Evolutionary conservation across 805 yeast genomes (phyloP).

Genomic region (Kodamaea kaohsiungensis): DNA sequence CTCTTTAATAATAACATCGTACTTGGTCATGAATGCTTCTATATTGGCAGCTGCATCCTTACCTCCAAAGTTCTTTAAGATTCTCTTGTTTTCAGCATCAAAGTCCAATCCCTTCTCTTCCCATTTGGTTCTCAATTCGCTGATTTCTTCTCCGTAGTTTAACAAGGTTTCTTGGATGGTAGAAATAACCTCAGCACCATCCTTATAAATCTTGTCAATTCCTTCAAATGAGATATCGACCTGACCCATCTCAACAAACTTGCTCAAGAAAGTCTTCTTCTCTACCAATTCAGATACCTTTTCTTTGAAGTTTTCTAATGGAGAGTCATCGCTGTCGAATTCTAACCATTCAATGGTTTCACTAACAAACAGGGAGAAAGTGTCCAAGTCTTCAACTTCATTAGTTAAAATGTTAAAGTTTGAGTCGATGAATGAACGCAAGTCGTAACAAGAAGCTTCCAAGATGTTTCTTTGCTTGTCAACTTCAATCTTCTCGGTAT

Average conservation of each 20-base stretch:
- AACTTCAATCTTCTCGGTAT: conserved; percentile 51
- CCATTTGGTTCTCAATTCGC: conserved; percentile 42
- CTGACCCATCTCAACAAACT: conserved; percentile 41
- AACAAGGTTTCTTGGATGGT: conserved; percentile 46
- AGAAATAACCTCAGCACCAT: conserved; percentile 42
- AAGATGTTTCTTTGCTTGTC: conserved; percentile 66
- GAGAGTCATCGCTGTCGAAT: conserved; percentile 59
- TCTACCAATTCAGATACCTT: conserved; percentile 24
- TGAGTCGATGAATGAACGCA: conserved; percentile 61
- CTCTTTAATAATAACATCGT: conserved; percentile 29
- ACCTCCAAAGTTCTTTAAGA: conserved; percentile 26
- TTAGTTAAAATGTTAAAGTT: conserved; percentile 40
- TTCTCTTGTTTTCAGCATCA: conserved; percentile 49
- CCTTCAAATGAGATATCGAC: conserved; percentile 50
- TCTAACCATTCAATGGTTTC: conserved; percentile 78
- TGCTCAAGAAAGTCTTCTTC: conserved; percentile 26
- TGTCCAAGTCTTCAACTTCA: conserved; percentile 42
- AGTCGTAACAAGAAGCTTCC: conserved; percentile 71
- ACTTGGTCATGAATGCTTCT: conserved; percentile 26
- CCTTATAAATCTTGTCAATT: conserved; percentile 43
- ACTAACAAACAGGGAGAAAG: conserved; percentile 31
- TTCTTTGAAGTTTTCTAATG: conserved; percentile 25
- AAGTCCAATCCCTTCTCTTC: conserved; percentile 50
- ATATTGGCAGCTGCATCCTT: conserved; percentile 24
- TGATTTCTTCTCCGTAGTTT: conserved; percentile 47